Base-by-base conservation (phyloP, 2,329 filamentous ascomycete species). In the Ceratocystis cubensis region DNA sequence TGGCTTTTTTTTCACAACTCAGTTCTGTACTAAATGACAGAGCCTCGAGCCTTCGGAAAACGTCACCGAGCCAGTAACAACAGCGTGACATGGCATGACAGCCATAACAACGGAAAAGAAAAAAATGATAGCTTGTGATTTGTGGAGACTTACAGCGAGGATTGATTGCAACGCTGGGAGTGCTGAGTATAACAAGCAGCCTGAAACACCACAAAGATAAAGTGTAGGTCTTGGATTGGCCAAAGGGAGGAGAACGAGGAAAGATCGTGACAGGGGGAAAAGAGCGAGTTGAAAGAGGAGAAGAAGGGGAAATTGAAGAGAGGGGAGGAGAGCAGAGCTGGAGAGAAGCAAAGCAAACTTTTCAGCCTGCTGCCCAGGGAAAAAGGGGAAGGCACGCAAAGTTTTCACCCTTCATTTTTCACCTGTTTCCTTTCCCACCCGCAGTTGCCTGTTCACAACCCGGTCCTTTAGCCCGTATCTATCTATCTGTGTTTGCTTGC, bases 31-130 rank as follows among this genome's bases (percentile, higher is more conserved):
- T 57, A 28, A 57, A 57, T 57, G 28, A 33, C 53, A 57, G 53
- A 57, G 53, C 28, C 53, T 57, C 53, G 28, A 57, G 20, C 13
- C 53, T 57, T 57, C 53, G 53, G 53, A 57, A 57, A 17, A 57
- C 25, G 53, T 57, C 53, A 57, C 53, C 53, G 53, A 57, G 53
- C 22, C 53, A 33, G 28, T 30, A 57, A 57, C 53, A 57, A 28
- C 53, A 57, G 53, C 53, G 53, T 57, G 53, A 57, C 53, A 57
- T 50, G 48, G 48, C 48, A 50, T 50, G 48, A 50, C 48, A 50
- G 15, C 48, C 48, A 25, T 50, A 50, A 50, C 46, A 28, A 30
- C 15, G 53, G 53, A 33, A 33, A 30, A 57, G 20, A 57, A 33
- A 57, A 57, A 33, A 57, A 30, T 28, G 53, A 28, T 30, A 30